Evolutionary conservation across 768 basidiomycete species (phyloP).

Genomic region (Mycena maculata): DNA sequence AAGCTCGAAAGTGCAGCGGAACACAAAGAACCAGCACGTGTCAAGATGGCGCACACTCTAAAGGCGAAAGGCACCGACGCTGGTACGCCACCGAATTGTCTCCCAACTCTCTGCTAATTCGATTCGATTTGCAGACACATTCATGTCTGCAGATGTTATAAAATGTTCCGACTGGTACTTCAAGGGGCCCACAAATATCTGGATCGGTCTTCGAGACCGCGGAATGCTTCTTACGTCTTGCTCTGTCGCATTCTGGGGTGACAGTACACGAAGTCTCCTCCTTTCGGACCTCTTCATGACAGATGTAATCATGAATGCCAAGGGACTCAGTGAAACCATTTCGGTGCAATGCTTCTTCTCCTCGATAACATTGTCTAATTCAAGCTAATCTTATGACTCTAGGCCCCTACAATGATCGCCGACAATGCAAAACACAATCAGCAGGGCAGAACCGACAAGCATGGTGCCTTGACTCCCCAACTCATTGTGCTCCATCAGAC

Average conservation of each 20-base stretch:
- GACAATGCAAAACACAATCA: constrained; percentile 49
- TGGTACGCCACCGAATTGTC: neutral
- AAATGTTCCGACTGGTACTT: constrained; percentile 7
- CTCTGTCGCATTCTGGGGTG: too few relatives aligned
- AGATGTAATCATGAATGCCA: too few relatives aligned
- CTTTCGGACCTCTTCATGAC: too few relatives aligned
- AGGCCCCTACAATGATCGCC: constrained; percentile 42
- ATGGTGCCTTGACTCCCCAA: constrained; percentile 43
- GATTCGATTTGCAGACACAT: constrained; percentile 1
- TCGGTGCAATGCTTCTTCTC: neutral
- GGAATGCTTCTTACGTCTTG: too few relatives aligned
- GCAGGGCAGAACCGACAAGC: constrained; percentile 45
- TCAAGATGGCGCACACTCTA: constrained; percentile 13
- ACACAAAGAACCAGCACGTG: constrained; percentile 17
- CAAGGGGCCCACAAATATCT: constrained; percentile 4
- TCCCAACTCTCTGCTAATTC: neutral
- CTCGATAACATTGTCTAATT: too few relatives aligned
- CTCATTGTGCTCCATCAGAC: constrained; percentile 44
- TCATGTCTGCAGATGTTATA: constrained; percentile 9
- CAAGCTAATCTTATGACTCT: too few relatives aligned
- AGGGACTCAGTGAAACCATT: neutral
- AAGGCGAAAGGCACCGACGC: constrained; percentile 14
- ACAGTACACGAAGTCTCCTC: too few relatives aligned
- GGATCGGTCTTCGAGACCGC: too few relatives aligned
- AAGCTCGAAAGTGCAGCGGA: neutral